phyloP scores from a whole-genome alignment of 257 asterid species.

The Coffea eugenioides region DNA sequence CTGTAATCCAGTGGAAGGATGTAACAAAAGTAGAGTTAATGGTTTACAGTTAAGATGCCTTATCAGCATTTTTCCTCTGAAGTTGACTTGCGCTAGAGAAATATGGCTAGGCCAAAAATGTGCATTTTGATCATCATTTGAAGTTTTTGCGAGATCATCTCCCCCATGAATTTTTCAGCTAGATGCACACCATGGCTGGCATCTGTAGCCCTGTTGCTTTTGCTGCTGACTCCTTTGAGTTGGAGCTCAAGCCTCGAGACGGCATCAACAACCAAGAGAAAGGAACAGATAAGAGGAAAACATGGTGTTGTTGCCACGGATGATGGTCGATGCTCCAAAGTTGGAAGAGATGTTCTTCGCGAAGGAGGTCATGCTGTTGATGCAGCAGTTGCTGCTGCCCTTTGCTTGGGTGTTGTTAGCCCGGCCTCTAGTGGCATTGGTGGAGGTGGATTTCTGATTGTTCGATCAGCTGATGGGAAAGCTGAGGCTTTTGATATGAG shows the following conservation, averaged over 20 bases:
- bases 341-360: conserved; percentile 47
- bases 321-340: conserved; percentile 54
- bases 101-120: neutral
- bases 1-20: neutral
- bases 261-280: conserved; percentile 9
- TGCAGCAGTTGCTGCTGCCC: conserved; percentile 70
- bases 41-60: neutral
- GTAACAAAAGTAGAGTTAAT: neutral
- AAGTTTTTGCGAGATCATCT: neutral
- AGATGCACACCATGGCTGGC: conserved; percentile 7
- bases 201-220: conserved; percentile 16
- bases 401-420: conserved; percentile 71
- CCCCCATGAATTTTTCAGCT: conserved; percentile 14
- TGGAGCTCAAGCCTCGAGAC: conserved; percentile 5
- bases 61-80: neutral
- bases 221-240: conserved; percentile 13
- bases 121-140: neutral
- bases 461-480: conserved; percentile 37
- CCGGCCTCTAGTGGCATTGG: conserved; percentile 80
- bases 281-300: conserved; percentile 28
- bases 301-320: conserved; percentile 62
- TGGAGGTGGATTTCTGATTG: conserved; percentile 74
- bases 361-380: conserved; percentile 78
- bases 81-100: neutral
- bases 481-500: conserved; percentile 60